Base-by-base conservation (phyloP, 768 basidiomycete species). In the Polyporus arcularius region DNA sequence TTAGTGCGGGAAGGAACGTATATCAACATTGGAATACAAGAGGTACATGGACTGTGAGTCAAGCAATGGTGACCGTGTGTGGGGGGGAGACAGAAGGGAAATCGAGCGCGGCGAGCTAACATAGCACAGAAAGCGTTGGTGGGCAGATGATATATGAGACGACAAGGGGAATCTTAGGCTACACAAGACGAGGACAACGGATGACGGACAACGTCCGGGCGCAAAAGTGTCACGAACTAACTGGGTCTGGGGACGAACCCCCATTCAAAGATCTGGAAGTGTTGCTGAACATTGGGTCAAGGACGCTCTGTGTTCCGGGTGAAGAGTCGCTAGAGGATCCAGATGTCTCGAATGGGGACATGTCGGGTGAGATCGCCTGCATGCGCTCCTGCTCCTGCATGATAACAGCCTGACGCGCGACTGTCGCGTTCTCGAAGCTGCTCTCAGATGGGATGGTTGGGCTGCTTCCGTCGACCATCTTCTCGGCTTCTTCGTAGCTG, bases 401-500 rank as follows among this genome's bases (percentile, higher is more conserved):
- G 46, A 82, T 80, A 38, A 80, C 79, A 11, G 84, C 83, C 62
- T 84, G 83, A 40, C 81, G 80, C n/a, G 82, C 81, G 53, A 83
- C 82, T 16, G 77, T 76, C 2, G 82, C 81, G 51, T 72, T 72
- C 55, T 83, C 84, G 61, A 76, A 85, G n/a, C 78, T 79, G 32
- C 31, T 40, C 32, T 84, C 83, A 4, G 75, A 68, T 0, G 83
- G 76, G 65, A 82, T 71, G 58, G 80, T 76, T 10, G 72, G 68
- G 8, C 80, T 77, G 53, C 82, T 80, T 53, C 75, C 80, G 49
- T 80, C 76, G 28, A 80, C 78, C 63, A 83, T 76, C 57, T 55
- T 55, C 67, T 88, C 86, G 2, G 79, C 80, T 60, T 87, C 86
- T 64, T 90, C 87, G 66, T 88, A 90, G 62, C 78, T 85, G 51